These are phyloP conservation scores for Mycena chlorophos DNA, from an alignment of 768 basidiomycete genomes.

Conservation along the genomic window DNA sequence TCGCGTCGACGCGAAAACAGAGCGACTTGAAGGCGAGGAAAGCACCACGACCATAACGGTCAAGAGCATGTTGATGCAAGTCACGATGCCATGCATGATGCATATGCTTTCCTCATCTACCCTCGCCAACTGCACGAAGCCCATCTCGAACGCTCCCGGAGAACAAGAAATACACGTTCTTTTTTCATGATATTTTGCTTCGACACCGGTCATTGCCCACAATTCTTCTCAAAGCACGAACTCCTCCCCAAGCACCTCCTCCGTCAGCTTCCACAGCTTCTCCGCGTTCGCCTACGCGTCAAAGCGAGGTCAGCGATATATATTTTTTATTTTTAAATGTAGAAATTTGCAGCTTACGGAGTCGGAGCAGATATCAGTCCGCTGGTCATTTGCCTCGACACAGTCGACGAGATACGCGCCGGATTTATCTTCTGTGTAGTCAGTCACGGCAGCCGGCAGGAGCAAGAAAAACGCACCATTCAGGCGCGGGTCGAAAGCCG, in stretches of 20 bases:
- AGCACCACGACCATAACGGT: too few relatives aligned
- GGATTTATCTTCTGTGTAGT: not conserved
- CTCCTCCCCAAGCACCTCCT: conserved; percentile 1
- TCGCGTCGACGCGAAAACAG: too few relatives aligned
- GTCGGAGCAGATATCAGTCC: not conserved
- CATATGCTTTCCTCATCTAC: too few relatives aligned
- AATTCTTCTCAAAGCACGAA: not conserved
- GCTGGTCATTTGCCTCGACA: not conserved
- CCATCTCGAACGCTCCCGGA: too few relatives aligned
- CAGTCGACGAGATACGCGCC: not conserved
- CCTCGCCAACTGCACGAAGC: too few relatives aligned
- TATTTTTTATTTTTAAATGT: too few relatives aligned
- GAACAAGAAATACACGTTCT: too few relatives aligned
- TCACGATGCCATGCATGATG: too few relatives aligned
- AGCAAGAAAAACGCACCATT: not conserved
- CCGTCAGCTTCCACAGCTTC: conserved; percentile 1
- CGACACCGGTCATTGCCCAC: too few relatives aligned
- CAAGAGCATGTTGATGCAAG: too few relatives aligned
- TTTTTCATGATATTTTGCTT: too few relatives aligned
- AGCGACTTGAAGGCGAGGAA: too few relatives aligned
- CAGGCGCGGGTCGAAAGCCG: conserved; percentile 3
- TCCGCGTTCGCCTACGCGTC: conserved; percentile 6
- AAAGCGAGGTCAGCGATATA: not conserved
- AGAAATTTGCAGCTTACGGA: not conserved
- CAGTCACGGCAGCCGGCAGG: not conserved